Conservation (phyloP, 1,284 basidiomycete genomes). For the Apiotrichum veenhuisii region DNA sequence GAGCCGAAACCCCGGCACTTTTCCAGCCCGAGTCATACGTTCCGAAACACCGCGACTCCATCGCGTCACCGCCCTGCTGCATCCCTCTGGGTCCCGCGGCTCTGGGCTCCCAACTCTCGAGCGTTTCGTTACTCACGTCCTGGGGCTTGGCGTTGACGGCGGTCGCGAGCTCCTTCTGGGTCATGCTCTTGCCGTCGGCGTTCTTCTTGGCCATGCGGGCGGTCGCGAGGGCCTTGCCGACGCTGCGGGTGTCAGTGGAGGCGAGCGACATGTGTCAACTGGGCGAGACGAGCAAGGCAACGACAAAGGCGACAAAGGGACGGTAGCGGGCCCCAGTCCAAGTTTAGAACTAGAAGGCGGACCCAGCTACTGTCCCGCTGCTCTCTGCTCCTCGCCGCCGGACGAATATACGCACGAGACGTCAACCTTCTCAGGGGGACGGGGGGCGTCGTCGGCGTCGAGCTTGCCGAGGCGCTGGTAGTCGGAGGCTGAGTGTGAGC, state of each 20-base stretch:
- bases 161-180: conserved; percentile 92
- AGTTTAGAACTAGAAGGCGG: no score
- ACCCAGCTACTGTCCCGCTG: neutral
- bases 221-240: conserved; percentile 70
- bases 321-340: no score
- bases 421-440: conserved; percentile 80
- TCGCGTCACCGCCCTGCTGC: no score
- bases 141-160: conserved; percentile 50
- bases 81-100: no score
- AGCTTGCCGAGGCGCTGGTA: conserved; percentile 91
- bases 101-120: neutral
- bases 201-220: conserved; percentile 63
- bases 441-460: conserved; percentile 93
- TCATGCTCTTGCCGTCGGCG: conserved; percentile 51
- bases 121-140: conserved; percentile 34
- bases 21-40: neutral
- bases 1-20: neutral
- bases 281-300: neutral
- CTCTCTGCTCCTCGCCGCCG: no score
- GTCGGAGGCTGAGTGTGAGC: conserved; percentile 64
- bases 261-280: neutral
- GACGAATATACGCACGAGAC: conserved; percentile 43
- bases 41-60: no score
- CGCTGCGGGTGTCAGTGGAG: conserved; percentile 29
- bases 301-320: neutral